phyloP scores from a whole-genome alignment of 768 basidiomycete species.

The Gautieria morchelliformis region DNA sequence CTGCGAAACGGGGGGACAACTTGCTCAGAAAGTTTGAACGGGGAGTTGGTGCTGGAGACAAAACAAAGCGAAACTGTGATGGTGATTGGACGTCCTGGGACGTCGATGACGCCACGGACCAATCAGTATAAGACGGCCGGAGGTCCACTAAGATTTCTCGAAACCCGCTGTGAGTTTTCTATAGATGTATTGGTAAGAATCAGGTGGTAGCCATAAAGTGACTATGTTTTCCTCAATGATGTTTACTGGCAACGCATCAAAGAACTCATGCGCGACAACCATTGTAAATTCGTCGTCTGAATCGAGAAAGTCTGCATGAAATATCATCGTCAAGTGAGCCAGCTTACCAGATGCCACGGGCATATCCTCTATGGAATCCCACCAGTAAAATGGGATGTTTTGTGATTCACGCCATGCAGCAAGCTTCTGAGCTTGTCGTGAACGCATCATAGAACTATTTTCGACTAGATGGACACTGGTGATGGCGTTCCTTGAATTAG shows the following conservation, averaged over 20 bases:
- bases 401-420: neutral
- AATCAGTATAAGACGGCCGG: constrained; percentile 15
- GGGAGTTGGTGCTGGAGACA: constrained; percentile 49
- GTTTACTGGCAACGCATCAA: constrained; percentile 92
- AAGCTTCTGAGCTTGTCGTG: constrained; percentile 51
- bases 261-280: constrained; percentile 93
- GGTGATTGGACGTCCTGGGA: constrained; percentile 8
- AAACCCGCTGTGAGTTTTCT: constrained; percentile 79
- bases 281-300: constrained; percentile 54
- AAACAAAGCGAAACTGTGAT: constrained; percentile 50
- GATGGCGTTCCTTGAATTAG: constrained; percentile 33
- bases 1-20: constrained; percentile 61
- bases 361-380: constrained; percentile 63
- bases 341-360: constrained; percentile 27
- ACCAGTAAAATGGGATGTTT: constrained; percentile 45
- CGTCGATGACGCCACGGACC: constrained; percentile 8
- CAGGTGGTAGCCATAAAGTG: neutral
- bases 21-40: constrained; percentile 46
- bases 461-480: constrained; percentile 58
- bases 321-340: neutral
- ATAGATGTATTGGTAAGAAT: neutral
- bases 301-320: neutral
- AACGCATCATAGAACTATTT: constrained; percentile 59
- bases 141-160: constrained; percentile 70
- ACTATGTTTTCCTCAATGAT: constrained; percentile 58